These are phyloP conservation scores for Xylariales sp. DNA, from an alignment of 2,329 filamentous ascomycete genomes.

Conservation along the genomic window DNA sequence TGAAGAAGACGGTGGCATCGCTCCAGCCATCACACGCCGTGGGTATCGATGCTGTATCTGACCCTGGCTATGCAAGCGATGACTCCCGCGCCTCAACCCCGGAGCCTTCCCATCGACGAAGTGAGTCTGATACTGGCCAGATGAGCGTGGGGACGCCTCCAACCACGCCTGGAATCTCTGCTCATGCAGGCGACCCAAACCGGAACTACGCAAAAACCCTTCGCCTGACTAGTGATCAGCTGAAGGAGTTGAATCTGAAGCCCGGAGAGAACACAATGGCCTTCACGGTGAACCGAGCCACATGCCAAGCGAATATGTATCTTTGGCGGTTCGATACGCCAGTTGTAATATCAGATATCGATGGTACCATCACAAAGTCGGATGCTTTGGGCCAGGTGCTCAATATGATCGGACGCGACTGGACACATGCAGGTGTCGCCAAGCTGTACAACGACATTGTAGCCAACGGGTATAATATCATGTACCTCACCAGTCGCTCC, in stretches of 20 bases:
- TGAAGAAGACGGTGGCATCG: constrained; percentile 55
- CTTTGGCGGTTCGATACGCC: constrained; percentile 88
- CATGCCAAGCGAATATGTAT: constrained; percentile 88
- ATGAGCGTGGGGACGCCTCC: constrained; percentile 59
- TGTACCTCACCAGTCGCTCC: constrained; percentile 92
- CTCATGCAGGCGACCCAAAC: constrained; percentile 58
- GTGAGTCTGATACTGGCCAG: constrained; percentile 62
- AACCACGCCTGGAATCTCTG: constrained; percentile 61
- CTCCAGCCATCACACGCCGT: constrained; percentile 39
- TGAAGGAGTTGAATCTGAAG: constrained; percentile 79
- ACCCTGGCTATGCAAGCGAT: constrained; percentile 94
- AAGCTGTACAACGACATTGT: constrained; percentile 96
- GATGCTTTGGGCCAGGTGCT: constrained; percentile 91
- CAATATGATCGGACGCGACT: constrained; percentile 95
- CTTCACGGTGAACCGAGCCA: constrained; percentile 93
- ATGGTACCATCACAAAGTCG: constrained; percentile 97
- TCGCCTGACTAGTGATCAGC: constrained; percentile 88
- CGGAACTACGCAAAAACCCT: constrained; percentile 96
- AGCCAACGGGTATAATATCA: constrained; percentile 95
- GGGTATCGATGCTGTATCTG: constrained; percentile 77
- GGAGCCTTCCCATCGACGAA: constrained; percentile 49
- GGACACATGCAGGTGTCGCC: constrained; percentile 94
- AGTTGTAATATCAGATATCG: constrained; percentile 97
- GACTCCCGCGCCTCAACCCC: constrained; percentile 53
- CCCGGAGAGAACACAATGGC: constrained; percentile 88